Base-by-base conservation (phyloP, 108 stramenopile genomes). In the Skeletonema costatum region DNA sequence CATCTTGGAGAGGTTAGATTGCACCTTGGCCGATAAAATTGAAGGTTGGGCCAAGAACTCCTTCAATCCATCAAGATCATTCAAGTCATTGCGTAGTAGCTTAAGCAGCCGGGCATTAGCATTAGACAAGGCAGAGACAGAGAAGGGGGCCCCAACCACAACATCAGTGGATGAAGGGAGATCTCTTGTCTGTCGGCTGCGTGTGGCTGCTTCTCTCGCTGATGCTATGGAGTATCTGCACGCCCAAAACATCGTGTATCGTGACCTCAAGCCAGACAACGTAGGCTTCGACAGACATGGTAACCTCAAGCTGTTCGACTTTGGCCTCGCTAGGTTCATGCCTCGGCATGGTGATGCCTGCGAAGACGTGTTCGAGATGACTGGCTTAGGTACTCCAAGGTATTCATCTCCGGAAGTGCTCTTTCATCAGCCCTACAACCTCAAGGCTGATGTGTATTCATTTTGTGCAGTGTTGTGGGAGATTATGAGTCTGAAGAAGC, bases 181-280 rank as follows among this genome's bases (percentile, higher is more conserved):
- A 56, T 29, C 19, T 56, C 3, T 29, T 29, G 17, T 6, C 19
- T 2, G 10, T 4, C 25, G 53, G 29, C 53, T 56, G 8, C 21
- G 3, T 25, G 53, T 29, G 5, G 19, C 21, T 56, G 79, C 77
- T 38, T 64, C 63, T 35, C 7, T 64, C 21, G 63, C 63, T 4
- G 14, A 9, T 50, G 95, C 92, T 0, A 80, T 96, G 39, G 75
- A 92, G 41, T 93, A 93, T 85, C 81, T 96, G 13, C 95, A 96
- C 70, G 33, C 56, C 21, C 75, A 87, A 35, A 66, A 65, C 32
- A 89, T 96, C 41, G 83, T 92, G 0, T 96, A 91, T 60, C 83
- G 95, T 21, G 95, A 96, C 83, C 64, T 89, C 30, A 86, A 64
- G 63, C 63, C 63, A 39, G 32, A 64, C 35, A 64, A 64, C 9